A percentile compares a stretch with the other conserved stretches of the same genome.
Evolutionary conservation across 768 basidiomycete genomes (phyloP).

Genomic region (Calocybe cyanea): DNA sequence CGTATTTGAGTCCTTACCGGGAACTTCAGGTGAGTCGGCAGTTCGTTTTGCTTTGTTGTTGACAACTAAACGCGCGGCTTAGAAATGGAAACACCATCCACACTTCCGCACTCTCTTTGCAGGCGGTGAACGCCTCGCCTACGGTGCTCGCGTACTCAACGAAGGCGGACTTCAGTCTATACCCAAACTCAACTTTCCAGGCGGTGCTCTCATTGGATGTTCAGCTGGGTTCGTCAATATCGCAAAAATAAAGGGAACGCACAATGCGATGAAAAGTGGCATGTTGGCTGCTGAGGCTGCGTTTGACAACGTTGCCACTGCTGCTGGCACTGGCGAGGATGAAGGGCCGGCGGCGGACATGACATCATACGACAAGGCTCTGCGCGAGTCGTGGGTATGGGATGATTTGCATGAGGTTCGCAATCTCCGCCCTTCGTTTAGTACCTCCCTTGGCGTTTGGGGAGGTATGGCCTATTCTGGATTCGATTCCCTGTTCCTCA

Average conservation of each 20-base stretch:
- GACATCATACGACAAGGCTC: slow-evolving; percentile 63
- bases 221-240: slow-evolving; percentile 95
- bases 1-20: slow-evolving; percentile 85
- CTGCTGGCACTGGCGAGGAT: slow-evolving; percentile 12
- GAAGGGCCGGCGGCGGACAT: slow-evolving; percentile 49
- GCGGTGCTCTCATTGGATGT: slow-evolving; percentile 92
- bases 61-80: slow-evolving; percentile 6
- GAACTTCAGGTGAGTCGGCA: slow-evolving; percentile 75
- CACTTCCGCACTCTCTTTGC: slow-evolving; percentile 81
- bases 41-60: background rate
- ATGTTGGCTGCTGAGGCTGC: slow-evolving; percentile 95
- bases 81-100: slow-evolving; percentile 93
- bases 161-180: slow-evolving; percentile 94
- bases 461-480: slow-evolving; percentile 91
- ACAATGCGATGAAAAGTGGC: slow-evolving; percentile 98
- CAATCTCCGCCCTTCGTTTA: slow-evolving; percentile 89
- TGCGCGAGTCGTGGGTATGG: slow-evolving; percentile 81
- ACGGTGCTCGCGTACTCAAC: slow-evolving; percentile 85
- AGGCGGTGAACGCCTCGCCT: slow-evolving; percentile 73
- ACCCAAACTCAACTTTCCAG: slow-evolving; percentile 82
- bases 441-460: slow-evolving; percentile 71
- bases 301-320: slow-evolving; percentile 49
- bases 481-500: slow-evolving; percentile 78
- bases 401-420: slow-evolving; percentile 85
- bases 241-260: slow-evolving; percentile 97